Evolutionary conservation across 495 filamentous ascomycete species (phyloP).

Genomic region (Venustampulla echinocandica): DNA sequence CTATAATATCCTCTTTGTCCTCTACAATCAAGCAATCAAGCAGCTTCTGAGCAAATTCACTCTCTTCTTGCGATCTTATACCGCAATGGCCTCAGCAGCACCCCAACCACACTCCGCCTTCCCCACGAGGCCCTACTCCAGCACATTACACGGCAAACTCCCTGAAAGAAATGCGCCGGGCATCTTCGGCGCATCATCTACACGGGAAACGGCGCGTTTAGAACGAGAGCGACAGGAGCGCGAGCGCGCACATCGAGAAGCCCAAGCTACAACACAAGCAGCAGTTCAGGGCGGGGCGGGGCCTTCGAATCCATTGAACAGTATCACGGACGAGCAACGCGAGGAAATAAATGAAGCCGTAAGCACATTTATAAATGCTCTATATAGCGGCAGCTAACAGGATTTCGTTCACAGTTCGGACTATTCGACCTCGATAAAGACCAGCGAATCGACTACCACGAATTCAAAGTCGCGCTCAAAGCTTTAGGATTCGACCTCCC

Average conservation of each 20-base stretch:
- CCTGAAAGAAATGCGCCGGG: constrained; percentile 16
- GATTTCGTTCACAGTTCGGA: constrained; percentile 54
- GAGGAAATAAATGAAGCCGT: constrained; percentile 89
- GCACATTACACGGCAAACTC: constrained; percentile 20
- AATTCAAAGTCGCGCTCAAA: constrained; percentile 95
- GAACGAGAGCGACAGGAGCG: constrained; percentile 36
- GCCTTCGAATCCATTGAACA: constrained; percentile 19
- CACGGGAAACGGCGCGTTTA: constrained; percentile 11
- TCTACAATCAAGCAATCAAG: background rate
- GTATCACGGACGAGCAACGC: constrained; percentile 73
- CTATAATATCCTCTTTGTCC: background rate
- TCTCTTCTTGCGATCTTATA: too few species aligned
- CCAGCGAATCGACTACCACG: constrained; percentile 88
- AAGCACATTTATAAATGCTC: constrained; percentile 25
- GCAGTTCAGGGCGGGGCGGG: constrained; percentile 24
- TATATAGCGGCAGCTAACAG: constrained; percentile 14
- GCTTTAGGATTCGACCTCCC: constrained; percentile 88
- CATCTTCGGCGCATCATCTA: constrained; percentile 7
- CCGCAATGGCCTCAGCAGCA: constrained; percentile 18
- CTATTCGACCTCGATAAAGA: constrained; percentile 98
- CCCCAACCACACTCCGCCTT: constrained; percentile 18
- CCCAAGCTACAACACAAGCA: constrained; percentile 27
- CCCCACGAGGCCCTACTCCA: constrained; percentile 19
- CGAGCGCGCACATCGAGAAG: constrained; percentile 27
- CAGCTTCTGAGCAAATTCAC: background rate